Base-by-base conservation (phyloP, 495 filamentous ascomycete genomes). In the Melanomma pulvis-pyrius region DNA sequence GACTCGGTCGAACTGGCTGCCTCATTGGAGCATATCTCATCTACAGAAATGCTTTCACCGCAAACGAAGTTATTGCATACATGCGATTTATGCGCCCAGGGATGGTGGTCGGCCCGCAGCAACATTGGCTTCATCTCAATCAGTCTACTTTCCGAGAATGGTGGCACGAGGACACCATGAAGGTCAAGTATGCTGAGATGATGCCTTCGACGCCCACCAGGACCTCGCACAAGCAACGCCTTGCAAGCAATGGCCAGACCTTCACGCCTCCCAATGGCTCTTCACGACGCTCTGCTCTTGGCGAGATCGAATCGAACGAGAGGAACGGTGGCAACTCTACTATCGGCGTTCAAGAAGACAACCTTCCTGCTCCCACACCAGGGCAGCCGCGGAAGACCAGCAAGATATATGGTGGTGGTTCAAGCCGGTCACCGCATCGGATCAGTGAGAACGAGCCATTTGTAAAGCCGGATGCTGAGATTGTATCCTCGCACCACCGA, bases 11-110 rank as follows among this genome's bases (percentile, higher is more conserved):
- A 9, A 99, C 94, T 2, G 94, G 92, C 2, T 98, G 94, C 75
- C 79, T 99, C 57, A 98, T 99, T 71, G 94, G 94, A 55, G 94
- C 94, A 30, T 98, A 99, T 76, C 82, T 99, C 28, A 97, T 99
- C 71, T 99, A 99, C 79, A 84, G 92, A 58, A 88, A 98, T 78
- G 96, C 92, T n/a, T 99, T 98, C 74, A 98, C 93, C 0, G 94
- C 96, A 34, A 97, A 97, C 74, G 94, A 99, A 77, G 85, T 97
- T 70, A 99, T 99, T 77, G 90, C 94, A 5, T 99, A 91, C 78
- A 98, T 99, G 94, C 87, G 94, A 63, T 99, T 99, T 79, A 99
- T 98, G 94, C 87, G 94, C 34, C 94, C 94, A 0, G 94, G 94
- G 22, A 99, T 99, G 94, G 94, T 99, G 1, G 94, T 99, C 32